phyloP scores from a whole-genome alignment of 805 yeast species.

The Wickerhamiella spandovensis region DNA sequence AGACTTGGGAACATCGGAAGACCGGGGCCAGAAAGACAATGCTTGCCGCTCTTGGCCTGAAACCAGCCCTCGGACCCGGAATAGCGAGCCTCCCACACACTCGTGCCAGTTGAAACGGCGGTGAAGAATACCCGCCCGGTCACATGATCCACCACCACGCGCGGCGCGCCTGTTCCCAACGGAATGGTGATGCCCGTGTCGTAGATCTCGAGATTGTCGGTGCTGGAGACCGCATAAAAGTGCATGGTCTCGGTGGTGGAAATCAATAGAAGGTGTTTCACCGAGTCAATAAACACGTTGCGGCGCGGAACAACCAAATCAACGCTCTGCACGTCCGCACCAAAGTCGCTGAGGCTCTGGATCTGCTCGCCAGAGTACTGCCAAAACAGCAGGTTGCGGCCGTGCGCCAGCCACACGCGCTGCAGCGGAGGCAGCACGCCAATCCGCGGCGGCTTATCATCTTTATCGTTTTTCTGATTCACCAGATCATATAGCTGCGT shows the following conservation, averaged over 20 bases:
- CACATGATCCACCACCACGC: conserved; percentile 42
- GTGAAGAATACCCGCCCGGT: conserved; percentile 76
- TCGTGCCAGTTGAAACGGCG: conserved; percentile 60
- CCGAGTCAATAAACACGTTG: conserved; percentile 65
- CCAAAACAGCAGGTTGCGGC: conserved; percentile 76
- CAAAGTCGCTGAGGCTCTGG: conserved; percentile 69
- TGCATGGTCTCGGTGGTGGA: conserved; percentile 72
- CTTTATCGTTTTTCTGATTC: background rate
- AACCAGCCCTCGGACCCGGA: conserved; percentile 79
- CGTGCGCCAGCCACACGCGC: conserved; percentile 77
- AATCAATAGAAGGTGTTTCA: conserved; percentile 58
- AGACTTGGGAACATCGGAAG: conserved; percentile 26
- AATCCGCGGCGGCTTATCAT: conserved; percentile 31
- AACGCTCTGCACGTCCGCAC: conserved; percentile 64
- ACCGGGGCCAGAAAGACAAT: conserved; percentile 62
- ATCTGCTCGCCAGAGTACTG: conserved; percentile 56
- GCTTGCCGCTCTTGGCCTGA: conserved; percentile 66
- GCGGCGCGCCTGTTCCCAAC: conserved; percentile 52
- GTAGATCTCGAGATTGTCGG: conserved; percentile 47
- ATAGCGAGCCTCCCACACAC: conserved; percentile 81
- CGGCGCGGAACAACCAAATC: conserved; percentile 69
- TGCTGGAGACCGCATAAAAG: conserved; percentile 56
- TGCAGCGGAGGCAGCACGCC: conserved; percentile 73
- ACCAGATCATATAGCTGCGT: conserved; percentile 3
- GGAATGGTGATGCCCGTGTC: conserved; percentile 76